A percentile compares a stretch with the other conserved stretches of the same genome.
These are phyloP conservation scores for Colletotrichum tropicale DNA, from an alignment of 2,329 filamentous ascomycete genomes.

Conservation along the genomic window DNA sequence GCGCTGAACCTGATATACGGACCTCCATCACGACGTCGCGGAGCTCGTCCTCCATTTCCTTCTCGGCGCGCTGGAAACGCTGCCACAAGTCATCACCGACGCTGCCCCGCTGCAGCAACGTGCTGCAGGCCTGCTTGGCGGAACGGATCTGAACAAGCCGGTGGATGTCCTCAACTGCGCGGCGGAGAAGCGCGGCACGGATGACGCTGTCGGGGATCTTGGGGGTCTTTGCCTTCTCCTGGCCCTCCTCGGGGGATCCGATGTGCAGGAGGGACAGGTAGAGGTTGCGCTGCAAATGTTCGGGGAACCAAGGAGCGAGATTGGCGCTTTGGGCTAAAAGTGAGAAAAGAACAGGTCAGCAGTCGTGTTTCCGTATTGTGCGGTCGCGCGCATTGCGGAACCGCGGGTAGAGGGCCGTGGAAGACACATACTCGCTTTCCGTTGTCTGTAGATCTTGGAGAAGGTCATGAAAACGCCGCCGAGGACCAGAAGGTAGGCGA, in stretches of 20 bases:
- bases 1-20: slow-evolving; percentile 26
- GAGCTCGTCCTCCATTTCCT: slow-evolving; percentile 96
- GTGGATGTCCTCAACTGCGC: slow-evolving; percentile 91
- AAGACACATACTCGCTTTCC: slow-evolving; percentile 74
- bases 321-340: slow-evolving; percentile 74
- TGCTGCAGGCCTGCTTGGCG: slow-evolving; percentile 85
- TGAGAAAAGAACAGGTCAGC: slow-evolving; percentile 15
- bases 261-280: slow-evolving; percentile 92
- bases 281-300: slow-evolving; percentile 90
- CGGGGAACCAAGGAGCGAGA: slow-evolving; percentile 92
- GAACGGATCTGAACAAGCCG: slow-evolving; percentile 88
- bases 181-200: slow-evolving; percentile 84
- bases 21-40: slow-evolving; percentile 94
- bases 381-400: not conserved
- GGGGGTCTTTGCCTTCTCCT: slow-evolving; percentile 74
- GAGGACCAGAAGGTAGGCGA: slow-evolving; percentile 89
- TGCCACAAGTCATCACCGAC: slow-evolving; percentile 97
- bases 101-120: slow-evolving; percentile 84
- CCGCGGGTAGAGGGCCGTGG: not conserved
- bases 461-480: slow-evolving; percentile 90
- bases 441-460: slow-evolving; percentile 89
- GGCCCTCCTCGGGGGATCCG: slow-evolving; percentile 61
- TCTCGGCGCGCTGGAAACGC: slow-evolving; percentile 88
- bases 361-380: not conserved
- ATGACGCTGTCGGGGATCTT: slow-evolving; percentile 83